Evolutionary conservation across 306 rosid genomes (phyloP).

Genomic region (Citrullus colocynthis): DNA sequence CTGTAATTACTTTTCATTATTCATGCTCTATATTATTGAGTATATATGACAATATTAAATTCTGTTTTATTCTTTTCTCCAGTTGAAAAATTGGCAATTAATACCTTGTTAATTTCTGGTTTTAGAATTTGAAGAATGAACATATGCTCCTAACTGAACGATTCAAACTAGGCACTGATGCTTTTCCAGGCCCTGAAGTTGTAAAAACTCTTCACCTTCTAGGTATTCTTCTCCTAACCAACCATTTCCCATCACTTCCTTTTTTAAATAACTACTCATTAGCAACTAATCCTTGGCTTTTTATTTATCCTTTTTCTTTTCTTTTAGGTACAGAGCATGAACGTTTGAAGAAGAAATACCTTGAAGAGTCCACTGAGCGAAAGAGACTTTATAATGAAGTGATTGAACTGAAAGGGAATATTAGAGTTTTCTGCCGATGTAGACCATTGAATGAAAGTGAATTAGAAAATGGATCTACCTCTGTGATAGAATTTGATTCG

Average conservation of each 20-base stretch:
- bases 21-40: background rate
- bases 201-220: slow-evolving; percentile 51
- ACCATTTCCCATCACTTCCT: background rate
- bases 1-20: background rate
- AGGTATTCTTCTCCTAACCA: slow-evolving; percentile 24
- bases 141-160: slow-evolving; percentile 40
- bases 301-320: background rate
- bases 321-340: slow-evolving; percentile 69
- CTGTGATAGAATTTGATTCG: slow-evolving; percentile 64
- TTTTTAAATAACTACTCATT: background rate
- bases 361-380: slow-evolving; percentile 57
- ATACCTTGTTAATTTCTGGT: background rate
- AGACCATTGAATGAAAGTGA: slow-evolving; percentile 67
- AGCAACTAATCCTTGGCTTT: slow-evolving; percentile 5
- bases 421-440: slow-evolving; percentile 93
- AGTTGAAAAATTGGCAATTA: background rate
- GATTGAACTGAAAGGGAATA: slow-evolving; percentile 83
- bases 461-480: slow-evolving; percentile 32
- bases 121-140: slow-evolving; percentile 65
- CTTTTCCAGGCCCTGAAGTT: slow-evolving; percentile 51
- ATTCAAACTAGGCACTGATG: slow-evolving; percentile 34
- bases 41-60: background rate
- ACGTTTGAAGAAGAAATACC: slow-evolving; percentile 56
- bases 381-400: slow-evolving; percentile 78
- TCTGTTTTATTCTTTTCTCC: background rate